A percentile compares a stretch with the other conserved stretches of the same genome.
phyloP scores from a whole-genome alignment of 345 rosid species.

The Mercurialis annua region DNA sequence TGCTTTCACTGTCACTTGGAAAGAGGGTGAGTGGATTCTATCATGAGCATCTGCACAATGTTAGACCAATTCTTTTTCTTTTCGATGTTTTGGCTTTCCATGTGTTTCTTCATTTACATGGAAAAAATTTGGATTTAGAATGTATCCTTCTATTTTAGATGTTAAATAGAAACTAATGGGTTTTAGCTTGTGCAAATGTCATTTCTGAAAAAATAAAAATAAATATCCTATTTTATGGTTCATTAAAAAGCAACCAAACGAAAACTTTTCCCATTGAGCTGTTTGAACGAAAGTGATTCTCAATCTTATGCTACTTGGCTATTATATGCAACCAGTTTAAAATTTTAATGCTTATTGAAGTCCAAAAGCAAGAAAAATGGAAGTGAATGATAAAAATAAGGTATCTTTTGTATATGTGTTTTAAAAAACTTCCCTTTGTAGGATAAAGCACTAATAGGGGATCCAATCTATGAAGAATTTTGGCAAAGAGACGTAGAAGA shows the following conservation, averaged over 20 bases:
- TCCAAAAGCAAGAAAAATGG: not conserved
- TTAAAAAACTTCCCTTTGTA: constrained; percentile 13
- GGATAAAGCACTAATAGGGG: constrained; percentile 68
- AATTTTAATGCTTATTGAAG: not conserved
- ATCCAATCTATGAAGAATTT: constrained; percentile 64
- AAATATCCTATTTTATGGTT: not conserved
- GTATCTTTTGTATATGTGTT: not conserved
- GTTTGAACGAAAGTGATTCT: not conserved
- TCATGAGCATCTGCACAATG: not conserved
- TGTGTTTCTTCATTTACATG: not conserved
- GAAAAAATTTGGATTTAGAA: not conserved
- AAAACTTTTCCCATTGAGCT: not conserved
- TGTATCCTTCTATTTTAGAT: not conserved
- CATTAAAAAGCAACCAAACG: not conserved
- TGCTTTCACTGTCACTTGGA: constrained; percentile 59
- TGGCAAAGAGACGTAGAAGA: constrained; percentile 81
- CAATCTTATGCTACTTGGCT: not conserved
- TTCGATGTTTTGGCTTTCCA: not conserved
- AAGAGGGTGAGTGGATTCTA: constrained; percentile 42
- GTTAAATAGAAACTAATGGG: not conserved
- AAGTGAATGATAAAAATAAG: not conserved
- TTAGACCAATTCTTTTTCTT: not conserved
- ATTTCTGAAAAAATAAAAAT: not conserved
- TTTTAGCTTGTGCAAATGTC: not conserved
- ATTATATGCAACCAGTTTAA: not conserved